Conservation (phyloP, 139 green algal genomes). For the Asterochloris sp. region DNA sequence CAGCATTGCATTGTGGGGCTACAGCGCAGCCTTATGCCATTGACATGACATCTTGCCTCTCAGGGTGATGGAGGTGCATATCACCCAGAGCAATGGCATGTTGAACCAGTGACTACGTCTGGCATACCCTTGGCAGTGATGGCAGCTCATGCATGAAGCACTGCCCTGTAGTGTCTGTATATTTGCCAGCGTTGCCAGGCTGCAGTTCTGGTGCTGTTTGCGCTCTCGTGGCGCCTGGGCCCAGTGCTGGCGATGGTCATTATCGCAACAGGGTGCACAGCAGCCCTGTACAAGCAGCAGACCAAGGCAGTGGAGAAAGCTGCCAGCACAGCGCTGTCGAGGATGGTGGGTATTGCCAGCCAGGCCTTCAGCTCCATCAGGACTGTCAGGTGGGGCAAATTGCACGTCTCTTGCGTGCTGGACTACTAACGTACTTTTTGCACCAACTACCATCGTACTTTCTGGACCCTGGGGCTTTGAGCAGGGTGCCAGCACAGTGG, state of each 20-base stretch:
- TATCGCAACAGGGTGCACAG: slow-evolving; percentile 60
- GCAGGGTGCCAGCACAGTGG: too few species aligned
- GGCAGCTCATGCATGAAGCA: background rate
- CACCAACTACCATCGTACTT: too few species aligned
- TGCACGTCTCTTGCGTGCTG: too few species aligned
- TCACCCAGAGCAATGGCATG: too few species aligned
- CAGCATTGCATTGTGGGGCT: too few species aligned
- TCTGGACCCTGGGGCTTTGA: too few species aligned
- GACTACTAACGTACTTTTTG: too few species aligned
- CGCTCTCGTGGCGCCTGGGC: slow-evolving; percentile 75
- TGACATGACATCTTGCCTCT: too few species aligned
- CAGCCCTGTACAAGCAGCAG: slow-evolving; percentile 65
- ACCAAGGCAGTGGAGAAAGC: slow-evolving; percentile 53
- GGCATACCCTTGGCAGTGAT: background rate
- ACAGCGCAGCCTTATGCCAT: too few species aligned
- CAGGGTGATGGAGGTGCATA: too few species aligned
- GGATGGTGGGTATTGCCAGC: slow-evolving; percentile 58
- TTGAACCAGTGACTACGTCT: too few species aligned
- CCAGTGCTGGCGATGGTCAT: slow-evolving; percentile 77
- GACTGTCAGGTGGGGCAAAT: slow-evolving; percentile 21
- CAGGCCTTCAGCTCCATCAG: slow-evolving; percentile 37
- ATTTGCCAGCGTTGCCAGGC: slow-evolving; percentile 27
- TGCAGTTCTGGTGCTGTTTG: slow-evolving; percentile 63
- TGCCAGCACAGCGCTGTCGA: slow-evolving; percentile 45
- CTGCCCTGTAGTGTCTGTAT: background rate